A percentile compares a stretch with the other conserved stretches of the same genome.
Conservation (phyloP, 2,329 filamentous ascomycete species). For the Cytospora paraplurivora region DNA sequence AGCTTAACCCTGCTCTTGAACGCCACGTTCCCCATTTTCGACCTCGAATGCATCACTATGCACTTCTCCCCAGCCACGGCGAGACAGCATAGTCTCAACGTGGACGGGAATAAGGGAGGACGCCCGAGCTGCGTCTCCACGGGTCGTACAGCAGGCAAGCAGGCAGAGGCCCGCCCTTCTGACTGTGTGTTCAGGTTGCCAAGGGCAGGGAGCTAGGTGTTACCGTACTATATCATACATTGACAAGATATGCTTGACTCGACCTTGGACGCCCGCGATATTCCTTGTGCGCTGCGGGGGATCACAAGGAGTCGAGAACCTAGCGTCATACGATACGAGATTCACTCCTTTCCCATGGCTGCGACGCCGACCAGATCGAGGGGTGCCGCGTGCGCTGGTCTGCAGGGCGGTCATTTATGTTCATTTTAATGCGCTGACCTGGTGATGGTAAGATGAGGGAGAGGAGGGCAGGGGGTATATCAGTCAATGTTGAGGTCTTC, state of each 20-base stretch:
- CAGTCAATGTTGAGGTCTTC: slow-evolving; percentile 2
- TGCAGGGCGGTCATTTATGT: background rate
- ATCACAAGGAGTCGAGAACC: background rate
- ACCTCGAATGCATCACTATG: slow-evolving; percentile 17
- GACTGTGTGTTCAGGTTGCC: background rate
- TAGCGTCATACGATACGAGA: background rate
- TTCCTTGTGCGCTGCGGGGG: background rate
- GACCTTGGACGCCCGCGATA: background rate
- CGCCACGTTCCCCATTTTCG: slow-evolving; percentile 24
- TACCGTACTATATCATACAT: background rate
- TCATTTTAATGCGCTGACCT: slow-evolving; percentile 17
- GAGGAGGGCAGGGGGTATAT: background rate
- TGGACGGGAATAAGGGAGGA: background rate
- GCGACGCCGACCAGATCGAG: background rate
- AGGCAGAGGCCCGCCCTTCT: background rate
- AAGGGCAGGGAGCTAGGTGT: background rate
- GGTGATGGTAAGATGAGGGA: background rate
- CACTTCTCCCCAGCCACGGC: background rate
- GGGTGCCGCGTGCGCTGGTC: slow-evolving; percentile 14
- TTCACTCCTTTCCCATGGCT: background rate
- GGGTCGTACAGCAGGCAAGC: background rate
- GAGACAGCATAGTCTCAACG: background rate
- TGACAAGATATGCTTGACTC: background rate
- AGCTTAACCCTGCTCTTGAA: slow-evolving; percentile 22
- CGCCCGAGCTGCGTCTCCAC: background rate